Evolutionary conservation across 306 rosid species (phyloP), one percentile per base, ranked within the genome.

Genomic region (Cucurbita ficifolia): DNA sequence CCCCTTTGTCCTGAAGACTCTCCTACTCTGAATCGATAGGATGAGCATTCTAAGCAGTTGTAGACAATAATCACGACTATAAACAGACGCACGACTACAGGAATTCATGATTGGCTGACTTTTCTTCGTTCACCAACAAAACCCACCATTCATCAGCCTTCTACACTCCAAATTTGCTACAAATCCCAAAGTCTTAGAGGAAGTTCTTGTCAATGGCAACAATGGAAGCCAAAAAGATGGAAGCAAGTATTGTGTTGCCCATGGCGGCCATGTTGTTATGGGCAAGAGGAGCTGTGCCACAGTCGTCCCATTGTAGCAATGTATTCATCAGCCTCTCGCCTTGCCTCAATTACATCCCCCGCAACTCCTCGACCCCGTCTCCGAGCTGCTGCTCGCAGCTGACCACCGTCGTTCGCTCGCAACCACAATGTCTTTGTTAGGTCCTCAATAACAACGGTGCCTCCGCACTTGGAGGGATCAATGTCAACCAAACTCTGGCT

Each of bases 351-450:
- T 93, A 86, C 77, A 85, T 88, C 4, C 67, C 77, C 0, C 94
- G 96, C 4, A 90, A 88, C 72, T 80, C 97, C 11, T 86, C 96
- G 3, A 84, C 77, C 2, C 94, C 98, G 17, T 80, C 92, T 48
- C 83, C 98, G 8, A 80, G 75, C 3, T 93, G 97, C 81, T 93
- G 98, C 84, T 53, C 88, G 10, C 89, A 88, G 57, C 86, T 93
- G 5, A 58, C 84, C 16, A 80, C 36, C 42, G 90, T 86, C 1
- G 87, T 90, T 13, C 74, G 74, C 18, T 88, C 93, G 19, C 79
- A 83, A 39, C 92, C 97, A 46, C 71, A 77, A 79, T 93, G 98
- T 57, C 70, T 93, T 71, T 93, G 97, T 63, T 77, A 82, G 82
- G 88, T 81, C 78, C 79, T 92, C 38, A 79, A 48, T 48, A 48